Evolutionary conservation across 2,329 filamentous ascomycete genomes (phyloP).

Genomic region (Epicoccum nigrum): DNA sequence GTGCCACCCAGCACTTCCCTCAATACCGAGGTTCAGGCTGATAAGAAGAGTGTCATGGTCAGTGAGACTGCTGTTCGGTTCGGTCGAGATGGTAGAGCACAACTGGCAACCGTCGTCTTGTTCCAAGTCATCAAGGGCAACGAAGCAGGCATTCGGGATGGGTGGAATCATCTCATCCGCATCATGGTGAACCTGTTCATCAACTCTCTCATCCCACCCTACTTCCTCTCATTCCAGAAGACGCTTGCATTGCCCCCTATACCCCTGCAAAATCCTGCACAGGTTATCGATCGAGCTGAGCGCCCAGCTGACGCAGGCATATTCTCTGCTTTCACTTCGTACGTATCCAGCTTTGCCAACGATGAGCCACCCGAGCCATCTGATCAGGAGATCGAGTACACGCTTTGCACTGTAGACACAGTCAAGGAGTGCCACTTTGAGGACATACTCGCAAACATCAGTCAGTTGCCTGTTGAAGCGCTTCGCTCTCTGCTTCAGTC

Average conservation of each 20-base stretch:
- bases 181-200: constrained; percentile 96
- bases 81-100: constrained; percentile 89
- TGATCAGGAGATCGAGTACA: constrained; percentile 95
- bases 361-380: constrained; percentile 98
- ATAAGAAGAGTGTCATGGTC: constrained; percentile 94
- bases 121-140: constrained; percentile 90
- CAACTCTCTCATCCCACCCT: constrained; percentile 88
- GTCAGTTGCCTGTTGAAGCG: constrained; percentile 65
- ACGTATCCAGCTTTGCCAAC: constrained; percentile 97
- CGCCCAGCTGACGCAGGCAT: constrained; percentile 81
- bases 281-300: constrained; percentile 86
- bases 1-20: constrained; percentile 79
- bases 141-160: constrained; percentile 74
- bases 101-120: constrained; percentile 91
- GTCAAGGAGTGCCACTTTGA: constrained; percentile 87
- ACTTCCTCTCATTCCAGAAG: constrained; percentile 70
- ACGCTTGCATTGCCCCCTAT: constrained; percentile 78
- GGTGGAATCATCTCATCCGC: constrained; percentile 82
- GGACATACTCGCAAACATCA: constrained; percentile 82
- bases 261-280: constrained; percentile 86
- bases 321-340: constrained; percentile 93
- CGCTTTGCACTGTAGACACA: constrained; percentile 91
- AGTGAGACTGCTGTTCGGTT: constrained; percentile 97
- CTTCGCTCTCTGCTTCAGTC: constrained; percentile 71
- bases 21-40: constrained; percentile 94